A percentile compares a stretch with the other conserved stretches of the same genome.
Conservation (phyloP, 306 rosid species). For the Quercus variabilis region DNA sequence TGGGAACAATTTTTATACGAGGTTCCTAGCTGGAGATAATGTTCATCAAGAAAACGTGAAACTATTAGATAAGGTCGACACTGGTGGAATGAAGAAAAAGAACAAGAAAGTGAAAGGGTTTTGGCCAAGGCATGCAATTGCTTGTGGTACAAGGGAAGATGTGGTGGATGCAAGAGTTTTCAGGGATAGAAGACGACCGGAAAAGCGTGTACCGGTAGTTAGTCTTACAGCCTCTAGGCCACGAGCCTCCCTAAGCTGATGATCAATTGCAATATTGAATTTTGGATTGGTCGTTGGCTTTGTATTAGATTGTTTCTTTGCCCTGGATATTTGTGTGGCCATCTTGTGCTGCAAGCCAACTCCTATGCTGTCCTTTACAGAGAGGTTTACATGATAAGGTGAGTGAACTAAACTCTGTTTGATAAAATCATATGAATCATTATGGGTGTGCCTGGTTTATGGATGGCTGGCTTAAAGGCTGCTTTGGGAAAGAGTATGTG, state of each 20-base stretch:
- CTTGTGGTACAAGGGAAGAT: conserved; percentile 55
- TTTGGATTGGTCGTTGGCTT: not conserved
- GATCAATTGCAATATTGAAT: conserved; percentile 2
- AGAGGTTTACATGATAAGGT: not conserved
- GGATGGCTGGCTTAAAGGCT: too few relatives aligned
- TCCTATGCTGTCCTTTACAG: too few relatives aligned
- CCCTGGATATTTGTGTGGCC: too few relatives aligned
- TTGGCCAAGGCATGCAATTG: conserved; percentile 35
- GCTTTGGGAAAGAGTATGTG: too few relatives aligned
- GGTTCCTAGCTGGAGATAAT: not conserved
- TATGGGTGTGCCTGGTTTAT: not conserved
- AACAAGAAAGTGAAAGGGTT: conserved; percentile 25
- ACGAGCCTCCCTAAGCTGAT: conserved; percentile 2
- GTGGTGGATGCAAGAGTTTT: conserved; percentile 33
- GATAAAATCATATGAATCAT: not conserved
- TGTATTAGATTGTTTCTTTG: not conserved
- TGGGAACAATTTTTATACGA: not conserved
- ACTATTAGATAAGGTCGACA: not conserved
- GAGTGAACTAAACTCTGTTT: not conserved
- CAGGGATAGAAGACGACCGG: not conserved
- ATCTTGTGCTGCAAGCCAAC: too few relatives aligned
- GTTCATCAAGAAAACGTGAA: not conserved
- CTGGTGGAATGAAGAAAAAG: conserved; percentile 22
- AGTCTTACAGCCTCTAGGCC: conserved; percentile 17
- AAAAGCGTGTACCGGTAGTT: conserved; percentile 13